These are phyloP conservation scores for Jasminum sambac DNA, from an alignment of 257 asterid genomes.

Conservation along the genomic window DNA sequence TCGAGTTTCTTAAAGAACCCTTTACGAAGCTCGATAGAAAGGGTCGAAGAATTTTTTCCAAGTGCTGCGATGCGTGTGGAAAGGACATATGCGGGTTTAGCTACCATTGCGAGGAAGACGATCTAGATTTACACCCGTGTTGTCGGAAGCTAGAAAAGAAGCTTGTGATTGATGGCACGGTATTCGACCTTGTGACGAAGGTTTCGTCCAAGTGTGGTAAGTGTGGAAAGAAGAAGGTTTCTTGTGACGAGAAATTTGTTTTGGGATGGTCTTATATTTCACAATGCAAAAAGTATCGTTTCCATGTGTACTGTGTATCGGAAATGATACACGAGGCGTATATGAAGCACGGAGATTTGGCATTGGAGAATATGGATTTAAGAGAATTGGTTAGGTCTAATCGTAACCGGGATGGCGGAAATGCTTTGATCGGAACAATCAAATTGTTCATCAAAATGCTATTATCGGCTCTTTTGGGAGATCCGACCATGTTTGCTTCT, in stretches of 20 bases:
- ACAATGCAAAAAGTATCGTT: constrained; percentile 13
- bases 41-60: constrained; percentile 12
- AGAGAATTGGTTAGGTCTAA: constrained; percentile 2
- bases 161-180: constrained; percentile 3
- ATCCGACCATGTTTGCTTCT: constrained; percentile 29
- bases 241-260: constrained; percentile 17
- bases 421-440: background rate
- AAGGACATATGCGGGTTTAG: constrained; percentile 31
- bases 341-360: constrained; percentile 19
- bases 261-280: constrained; percentile 33
- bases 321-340: constrained; percentile 32
- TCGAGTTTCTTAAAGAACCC: constrained; percentile 1
- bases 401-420: background rate
- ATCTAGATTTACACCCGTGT: constrained; percentile 31
- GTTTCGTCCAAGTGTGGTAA: constrained; percentile 27
- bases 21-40: background rate
- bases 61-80: constrained; percentile 37
- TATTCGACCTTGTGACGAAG: constrained; percentile 23
- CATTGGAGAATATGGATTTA: constrained; percentile 16
- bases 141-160: constrained; percentile 27
- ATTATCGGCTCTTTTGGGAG: constrained; percentile 31
- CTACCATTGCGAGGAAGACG: constrained; percentile 23
- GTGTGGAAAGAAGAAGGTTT: constrained; percentile 25
- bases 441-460: constrained; percentile 29
- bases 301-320: constrained; percentile 34